phyloP scores from a whole-genome alignment of 2,329 filamentous ascomycete genomes.

The Arthrinium puccinioides region DNA sequence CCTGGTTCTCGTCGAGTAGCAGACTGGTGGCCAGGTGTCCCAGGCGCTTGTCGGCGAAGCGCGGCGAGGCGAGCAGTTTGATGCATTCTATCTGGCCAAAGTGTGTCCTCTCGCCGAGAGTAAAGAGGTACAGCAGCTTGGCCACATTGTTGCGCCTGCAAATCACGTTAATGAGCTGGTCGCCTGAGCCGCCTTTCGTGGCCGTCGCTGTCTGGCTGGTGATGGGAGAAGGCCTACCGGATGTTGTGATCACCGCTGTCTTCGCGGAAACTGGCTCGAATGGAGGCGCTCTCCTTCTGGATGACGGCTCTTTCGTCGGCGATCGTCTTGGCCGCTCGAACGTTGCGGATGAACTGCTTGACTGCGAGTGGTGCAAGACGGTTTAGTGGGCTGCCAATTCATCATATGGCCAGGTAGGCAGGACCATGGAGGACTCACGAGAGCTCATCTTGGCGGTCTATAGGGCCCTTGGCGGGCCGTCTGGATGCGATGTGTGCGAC shows the following conservation, averaged over 20 bases:
- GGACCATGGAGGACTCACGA: conserved; percentile 4
- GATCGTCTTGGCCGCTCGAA: conserved; percentile 96
- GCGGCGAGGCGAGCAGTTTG: conserved; percentile 91
- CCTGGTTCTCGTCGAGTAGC: conserved; percentile 94
- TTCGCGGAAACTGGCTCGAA: conserved; percentile 94
- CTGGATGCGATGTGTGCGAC: too few species aligned
- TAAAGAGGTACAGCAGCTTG: conserved; percentile 97
- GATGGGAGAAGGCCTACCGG: conserved; percentile 48
- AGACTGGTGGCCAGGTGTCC: conserved; percentile 96
- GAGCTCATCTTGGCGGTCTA: conserved; percentile 9
- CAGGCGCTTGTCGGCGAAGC: conserved; percentile 94
- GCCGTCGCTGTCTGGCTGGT: not conserved
- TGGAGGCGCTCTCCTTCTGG: conserved; percentile 97
- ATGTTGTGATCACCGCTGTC: conserved; percentile 89
- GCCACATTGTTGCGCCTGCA: conserved; percentile 94
- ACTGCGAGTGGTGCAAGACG: too few species aligned
- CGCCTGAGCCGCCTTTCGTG: not conserved
- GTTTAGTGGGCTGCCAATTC: not conserved
- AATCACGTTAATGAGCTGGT: not conserved
- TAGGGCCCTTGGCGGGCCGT: conserved; percentile 8
- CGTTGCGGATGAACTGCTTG: conserved; percentile 99
- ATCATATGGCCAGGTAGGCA: not conserved
- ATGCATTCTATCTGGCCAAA: conserved; percentile 99
- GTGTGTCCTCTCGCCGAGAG: conserved; percentile 91
- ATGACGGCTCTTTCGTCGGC: conserved; percentile 97